These are phyloP conservation scores for Bjerkandera adusta DNA, from an alignment of 1,284 basidiomycete species.

Conservation along the genomic window DNA sequence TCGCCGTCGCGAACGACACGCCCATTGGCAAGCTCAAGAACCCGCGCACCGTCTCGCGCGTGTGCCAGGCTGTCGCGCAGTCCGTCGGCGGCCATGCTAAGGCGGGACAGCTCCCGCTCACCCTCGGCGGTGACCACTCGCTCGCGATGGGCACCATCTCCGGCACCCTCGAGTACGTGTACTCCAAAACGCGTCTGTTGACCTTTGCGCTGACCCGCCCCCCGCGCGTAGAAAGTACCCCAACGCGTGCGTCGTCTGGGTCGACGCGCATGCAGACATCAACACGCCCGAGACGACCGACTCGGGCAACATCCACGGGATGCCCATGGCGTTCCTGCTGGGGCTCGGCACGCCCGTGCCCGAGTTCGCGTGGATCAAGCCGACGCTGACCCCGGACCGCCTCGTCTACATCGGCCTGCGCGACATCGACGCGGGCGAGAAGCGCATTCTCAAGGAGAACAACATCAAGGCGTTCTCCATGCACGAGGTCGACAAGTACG, in stretches of 20 bases:
- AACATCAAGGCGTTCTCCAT: conserved; percentile 95
- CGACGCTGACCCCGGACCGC: conserved; percentile 67
- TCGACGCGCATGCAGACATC: conserved; percentile 94
- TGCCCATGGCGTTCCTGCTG: conserved; percentile 95
- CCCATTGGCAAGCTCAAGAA: conserved; percentile 89
- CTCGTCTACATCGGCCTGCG: conserved; percentile 95
- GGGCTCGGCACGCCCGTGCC: conserved; percentile 57
- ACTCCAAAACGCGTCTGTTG: not conserved
- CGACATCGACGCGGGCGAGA: conserved; percentile 91
- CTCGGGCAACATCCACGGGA: conserved; percentile 95
- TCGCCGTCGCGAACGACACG: conserved; percentile 59
- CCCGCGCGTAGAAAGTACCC: conserved; percentile 65
- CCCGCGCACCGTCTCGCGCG: conserved; percentile 82
- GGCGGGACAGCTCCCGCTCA: conserved; percentile 83
- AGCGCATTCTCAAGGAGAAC: conserved; percentile 82
- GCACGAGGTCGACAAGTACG: conserved; percentile 98
- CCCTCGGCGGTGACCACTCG: conserved; percentile 96
- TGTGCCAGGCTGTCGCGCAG: conserved; percentile 78
- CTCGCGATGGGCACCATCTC: conserved; percentile 92
- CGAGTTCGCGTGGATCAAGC: conserved; percentile 82
- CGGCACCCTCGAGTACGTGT: conserved; percentile 69
- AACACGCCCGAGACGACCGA: conserved; percentile 88
- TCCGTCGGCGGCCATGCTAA: conserved; percentile 74
- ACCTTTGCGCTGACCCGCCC: not conserved
- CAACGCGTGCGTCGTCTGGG: conserved; percentile 88